Evolutionary conservation across 2,329 filamentous ascomycete species (phyloP).

Genomic region (Colletotrichum siamense): DNA sequence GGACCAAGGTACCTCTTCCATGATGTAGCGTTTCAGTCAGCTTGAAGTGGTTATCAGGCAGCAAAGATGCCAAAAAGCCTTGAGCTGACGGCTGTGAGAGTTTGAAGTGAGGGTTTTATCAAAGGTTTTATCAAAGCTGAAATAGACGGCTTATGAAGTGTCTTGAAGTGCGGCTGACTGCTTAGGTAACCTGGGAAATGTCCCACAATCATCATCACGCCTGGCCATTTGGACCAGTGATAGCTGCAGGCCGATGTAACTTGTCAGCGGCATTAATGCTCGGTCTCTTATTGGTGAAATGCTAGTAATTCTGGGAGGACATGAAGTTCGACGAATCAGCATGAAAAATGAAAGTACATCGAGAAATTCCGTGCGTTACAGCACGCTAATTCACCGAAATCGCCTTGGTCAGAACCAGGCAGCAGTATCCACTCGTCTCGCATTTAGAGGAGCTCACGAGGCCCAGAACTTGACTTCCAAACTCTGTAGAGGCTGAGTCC

Average conservation of each 20-base stretch:
- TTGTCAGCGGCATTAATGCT: neutral
- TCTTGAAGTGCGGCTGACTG: neutral
- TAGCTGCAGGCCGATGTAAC: neutral
- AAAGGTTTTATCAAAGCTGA: neutral
- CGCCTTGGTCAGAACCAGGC: neutral
- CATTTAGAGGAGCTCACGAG: neutral
- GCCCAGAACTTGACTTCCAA: neutral
- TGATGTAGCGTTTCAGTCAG: too few relatives aligned
- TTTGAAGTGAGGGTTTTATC: neutral
- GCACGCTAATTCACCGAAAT: neutral
- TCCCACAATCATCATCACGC: neutral
- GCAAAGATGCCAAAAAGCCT: neutral
- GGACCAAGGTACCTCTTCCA: too few relatives aligned
- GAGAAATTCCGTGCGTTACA: neutral
- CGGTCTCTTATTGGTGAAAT: neutral
- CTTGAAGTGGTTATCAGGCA: neutral
- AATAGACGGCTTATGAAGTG: neutral
- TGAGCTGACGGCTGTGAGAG: fast-evolving
- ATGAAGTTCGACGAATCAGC: neutral
- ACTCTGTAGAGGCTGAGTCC: neutral
- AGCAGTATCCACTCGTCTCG: neutral
- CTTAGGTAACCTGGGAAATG: fast-evolving
- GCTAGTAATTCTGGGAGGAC: fast-evolving
- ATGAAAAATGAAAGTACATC: neutral
- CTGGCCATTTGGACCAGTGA: neutral